phyloP scores from a whole-genome alignment of 2,329 filamentous ascomycete species.

The Graphilbum fragrans region DNA sequence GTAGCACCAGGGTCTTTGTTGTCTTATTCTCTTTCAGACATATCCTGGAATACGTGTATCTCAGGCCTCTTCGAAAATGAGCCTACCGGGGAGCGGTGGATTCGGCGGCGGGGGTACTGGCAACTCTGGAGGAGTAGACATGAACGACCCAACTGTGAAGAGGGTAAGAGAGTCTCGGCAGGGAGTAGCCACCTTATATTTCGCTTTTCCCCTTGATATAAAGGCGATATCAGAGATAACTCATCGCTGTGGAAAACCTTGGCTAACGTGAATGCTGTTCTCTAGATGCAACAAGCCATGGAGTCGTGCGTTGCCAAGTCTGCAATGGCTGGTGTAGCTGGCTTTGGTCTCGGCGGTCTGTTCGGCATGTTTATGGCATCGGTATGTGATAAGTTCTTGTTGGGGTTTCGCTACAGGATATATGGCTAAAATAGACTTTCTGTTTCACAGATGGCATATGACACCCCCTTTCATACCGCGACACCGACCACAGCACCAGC shows the following conservation, averaged over 20 bases:
- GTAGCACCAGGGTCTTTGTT: no score
- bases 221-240: no score
- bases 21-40: not conserved
- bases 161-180: constrained; percentile 11
- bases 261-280: no score
- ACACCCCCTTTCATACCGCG: constrained; percentile 64
- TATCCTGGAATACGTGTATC: not conserved
- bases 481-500: constrained; percentile 9
- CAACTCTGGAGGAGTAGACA: constrained; percentile 15
- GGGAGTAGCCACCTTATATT: not conserved
- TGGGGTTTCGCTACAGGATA: no score
- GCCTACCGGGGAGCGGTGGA: constrained; percentile 16
- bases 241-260: no score
- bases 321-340: constrained; percentile 80
- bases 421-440: not conserved
- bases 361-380: constrained; percentile 98
- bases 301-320: constrained; percentile 88
- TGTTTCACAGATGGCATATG: constrained; percentile 80
- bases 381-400: constrained; percentile 47
- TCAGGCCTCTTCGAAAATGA: constrained; percentile 19
- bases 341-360: constrained; percentile 83
- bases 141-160: constrained; percentile 40
- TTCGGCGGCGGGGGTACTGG: constrained; percentile 11
- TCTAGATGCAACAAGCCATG: constrained; percentile 70
- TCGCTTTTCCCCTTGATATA: not conserved